Evolutionary conservation across 164 flowering plant species (phyloP).

Genomic region (Paratinospora sagittata): DNA sequence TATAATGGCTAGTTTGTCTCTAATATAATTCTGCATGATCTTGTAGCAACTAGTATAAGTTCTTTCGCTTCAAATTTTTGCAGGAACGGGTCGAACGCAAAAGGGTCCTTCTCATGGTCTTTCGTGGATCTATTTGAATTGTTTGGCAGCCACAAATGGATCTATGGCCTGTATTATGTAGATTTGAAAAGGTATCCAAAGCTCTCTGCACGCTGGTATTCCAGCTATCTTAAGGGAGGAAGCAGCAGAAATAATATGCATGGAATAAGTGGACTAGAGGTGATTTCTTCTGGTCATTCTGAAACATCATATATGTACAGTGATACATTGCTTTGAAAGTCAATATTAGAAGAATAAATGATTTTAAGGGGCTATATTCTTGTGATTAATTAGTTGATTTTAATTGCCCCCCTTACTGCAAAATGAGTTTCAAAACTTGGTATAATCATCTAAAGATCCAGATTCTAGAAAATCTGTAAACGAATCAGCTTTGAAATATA

Average conservation of each 20-base stretch:
- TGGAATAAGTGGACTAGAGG: constrained; percentile 4
- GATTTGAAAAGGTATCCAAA: constrained; percentile 35
- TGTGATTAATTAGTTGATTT: too few species aligned
- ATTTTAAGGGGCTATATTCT: too few species aligned
- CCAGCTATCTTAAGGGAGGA: constrained; percentile 36
- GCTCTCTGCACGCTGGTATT: constrained; percentile 43
- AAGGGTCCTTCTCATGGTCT: constrained; percentile 44
- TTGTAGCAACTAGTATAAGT: neutral
- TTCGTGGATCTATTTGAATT: constrained; percentile 36
- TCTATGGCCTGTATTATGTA: constrained; percentile 31
- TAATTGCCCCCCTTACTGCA: too few species aligned
- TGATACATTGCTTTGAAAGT: neutral
- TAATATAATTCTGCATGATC: neutral
- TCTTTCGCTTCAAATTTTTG: neutral
- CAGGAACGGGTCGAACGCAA: constrained; percentile 35
- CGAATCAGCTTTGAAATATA: too few species aligned
- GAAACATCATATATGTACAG: neutral
- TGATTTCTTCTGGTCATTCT: constrained; percentile 2
- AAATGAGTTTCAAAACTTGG: too few species aligned
- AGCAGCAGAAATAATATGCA: constrained; percentile 11
- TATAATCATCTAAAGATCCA: too few species aligned
- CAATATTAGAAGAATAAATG: too few species aligned
- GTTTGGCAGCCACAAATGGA: constrained; percentile 16
- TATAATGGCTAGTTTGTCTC: neutral
- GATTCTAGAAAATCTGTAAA: too few species aligned